A percentile compares a stretch with the other conserved stretches of the same genome.
These are phyloP conservation scores for Echium plantagineum DNA, from an alignment of 257 asterid species.

Conservation along the genomic window DNA sequence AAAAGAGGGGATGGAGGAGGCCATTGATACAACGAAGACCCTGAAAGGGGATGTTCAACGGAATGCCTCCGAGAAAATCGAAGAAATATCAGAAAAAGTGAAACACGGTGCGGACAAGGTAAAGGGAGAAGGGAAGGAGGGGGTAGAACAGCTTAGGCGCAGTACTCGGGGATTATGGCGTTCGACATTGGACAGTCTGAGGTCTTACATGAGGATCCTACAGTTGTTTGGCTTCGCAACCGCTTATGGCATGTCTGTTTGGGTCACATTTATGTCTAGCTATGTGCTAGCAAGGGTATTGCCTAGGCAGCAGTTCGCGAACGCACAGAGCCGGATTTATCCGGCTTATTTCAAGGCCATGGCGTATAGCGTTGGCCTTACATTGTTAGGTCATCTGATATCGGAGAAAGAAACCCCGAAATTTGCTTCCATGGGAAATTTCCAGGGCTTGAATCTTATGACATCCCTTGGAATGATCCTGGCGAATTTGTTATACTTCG, in stretches of 20 bases:
- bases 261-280: constrained; percentile 73
- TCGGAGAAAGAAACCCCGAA: constrained; percentile 8
- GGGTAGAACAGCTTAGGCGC: constrained; percentile 21
- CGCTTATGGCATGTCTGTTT: constrained; percentile 58
- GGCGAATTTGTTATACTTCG: constrained; percentile 45
- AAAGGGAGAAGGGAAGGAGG: constrained; percentile 28
- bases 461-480: constrained; percentile 33
- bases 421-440: constrained; percentile 7
- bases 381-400: constrained; percentile 45
- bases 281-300: constrained; percentile 43
- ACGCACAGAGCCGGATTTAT: constrained; percentile 65
- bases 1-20: background rate
- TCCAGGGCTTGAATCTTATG: constrained; percentile 35
- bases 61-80: constrained; percentile 10
- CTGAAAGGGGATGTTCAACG: constrained; percentile 4
- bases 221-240: constrained; percentile 48
- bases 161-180: constrained; percentile 18
- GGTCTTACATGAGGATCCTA: constrained; percentile 16
- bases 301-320: constrained; percentile 64
- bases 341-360: constrained; percentile 61
- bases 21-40: constrained; percentile 11
- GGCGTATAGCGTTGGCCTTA: constrained; percentile 47
- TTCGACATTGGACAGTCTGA: constrained; percentile 19
- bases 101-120: constrained; percentile 9
- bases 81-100: constrained; percentile 8